phyloP scores from a whole-genome alignment of 352 stramenopile species.

The Phytopythium helicoides region DNA sequence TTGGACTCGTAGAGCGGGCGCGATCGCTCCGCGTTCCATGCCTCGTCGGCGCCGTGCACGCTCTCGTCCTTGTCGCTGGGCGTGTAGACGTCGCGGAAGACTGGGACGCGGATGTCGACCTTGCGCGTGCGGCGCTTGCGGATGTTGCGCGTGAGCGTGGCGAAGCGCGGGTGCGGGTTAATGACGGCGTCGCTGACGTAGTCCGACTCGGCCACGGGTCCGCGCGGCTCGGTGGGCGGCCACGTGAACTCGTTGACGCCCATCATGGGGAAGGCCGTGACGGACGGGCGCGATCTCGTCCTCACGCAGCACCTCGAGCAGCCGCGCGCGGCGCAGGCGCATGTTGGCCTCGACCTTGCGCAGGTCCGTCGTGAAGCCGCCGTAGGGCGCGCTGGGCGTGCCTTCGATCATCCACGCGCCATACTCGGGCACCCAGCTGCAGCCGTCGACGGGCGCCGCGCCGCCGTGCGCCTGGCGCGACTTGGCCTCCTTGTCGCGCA shows the following conservation, averaged over 20 bases:
- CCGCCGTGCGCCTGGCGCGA: slow-evolving; percentile 11
- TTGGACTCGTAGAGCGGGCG: slow-evolving; percentile 79
- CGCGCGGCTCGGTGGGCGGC: slow-evolving; percentile 52
- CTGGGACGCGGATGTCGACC: slow-evolving; percentile 85
- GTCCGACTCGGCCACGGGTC: slow-evolving; percentile 90
- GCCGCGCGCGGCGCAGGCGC: slow-evolving; percentile 92
- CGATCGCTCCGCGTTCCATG: slow-evolving; percentile 78
- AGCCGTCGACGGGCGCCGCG: slow-evolving; percentile 82
- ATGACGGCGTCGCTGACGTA: slow-evolving; percentile 98
- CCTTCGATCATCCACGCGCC: slow-evolving; percentile 99
- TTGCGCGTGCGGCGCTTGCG: slow-evolving; percentile 89
- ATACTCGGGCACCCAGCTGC: slow-evolving; percentile 99
- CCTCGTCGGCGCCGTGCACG: slow-evolving; percentile 2
- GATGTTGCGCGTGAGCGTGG: slow-evolving; percentile 98
- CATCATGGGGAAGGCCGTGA: slow-evolving; percentile 97
- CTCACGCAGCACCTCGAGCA: slow-evolving; percentile 91
- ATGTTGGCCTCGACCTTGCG: slow-evolving; percentile 98
- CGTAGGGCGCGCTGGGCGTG: slow-evolving; percentile 93
- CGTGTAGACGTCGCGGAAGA: slow-evolving; percentile 84
- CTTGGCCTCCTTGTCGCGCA: slow-evolving; percentile 88
- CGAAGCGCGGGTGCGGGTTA: slow-evolving; percentile 98
- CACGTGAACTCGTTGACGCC: slow-evolving; percentile 93
- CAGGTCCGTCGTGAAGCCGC: slow-evolving; percentile 93
- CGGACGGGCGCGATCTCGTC: slow-evolving; percentile 97
- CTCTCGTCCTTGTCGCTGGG: slow-evolving; percentile 70